phyloP scores from a whole-genome alignment of 1,139 yeast species.

The Sugiyamaella neomexicana region DNA sequence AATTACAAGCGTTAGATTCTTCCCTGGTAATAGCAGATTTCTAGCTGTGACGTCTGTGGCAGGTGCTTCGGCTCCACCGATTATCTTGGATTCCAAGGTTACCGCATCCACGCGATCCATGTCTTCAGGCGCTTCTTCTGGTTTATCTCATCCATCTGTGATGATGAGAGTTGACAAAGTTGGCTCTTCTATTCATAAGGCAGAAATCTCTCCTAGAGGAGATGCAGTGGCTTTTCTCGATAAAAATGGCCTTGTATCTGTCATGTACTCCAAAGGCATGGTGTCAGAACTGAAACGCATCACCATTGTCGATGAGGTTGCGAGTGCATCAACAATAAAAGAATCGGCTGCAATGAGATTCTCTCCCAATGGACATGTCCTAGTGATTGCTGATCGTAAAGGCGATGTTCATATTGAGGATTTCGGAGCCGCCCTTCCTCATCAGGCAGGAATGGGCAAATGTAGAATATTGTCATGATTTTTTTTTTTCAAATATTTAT shows the following conservation, averaged over 20 bases:
- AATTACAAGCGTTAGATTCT: slow-evolving; percentile 76
- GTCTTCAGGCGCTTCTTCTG: slow-evolving; percentile 27
- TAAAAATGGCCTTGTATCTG: slow-evolving; percentile 70
- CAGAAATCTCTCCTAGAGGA: slow-evolving; percentile 79
- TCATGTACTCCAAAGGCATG: slow-evolving; percentile 60
- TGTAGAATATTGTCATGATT: slow-evolving; percentile 45
- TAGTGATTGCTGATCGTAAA: slow-evolving; percentile 75
- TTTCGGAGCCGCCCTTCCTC: slow-evolving; percentile 82
- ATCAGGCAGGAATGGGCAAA: slow-evolving; percentile 73
- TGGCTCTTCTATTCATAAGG: slow-evolving; percentile 74
- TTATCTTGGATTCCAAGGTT: slow-evolving; percentile 58
- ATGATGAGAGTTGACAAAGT: slow-evolving; percentile 67
- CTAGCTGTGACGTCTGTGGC: slow-evolving; percentile 64
- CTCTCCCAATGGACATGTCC: slow-evolving; percentile 76
- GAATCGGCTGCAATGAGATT: slow-evolving; percentile 78
- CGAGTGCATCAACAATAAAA: slow-evolving; percentile 59
- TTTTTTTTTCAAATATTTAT: not conserved
- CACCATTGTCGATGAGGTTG: slow-evolving; percentile 73
- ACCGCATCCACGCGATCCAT: slow-evolving; percentile 24
- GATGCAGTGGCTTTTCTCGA: slow-evolving; percentile 81
- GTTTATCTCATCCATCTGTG: slow-evolving; percentile 56
- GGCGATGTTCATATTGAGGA: slow-evolving; percentile 79
- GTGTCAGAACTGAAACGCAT: slow-evolving; percentile 53
- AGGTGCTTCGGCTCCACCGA: slow-evolving; percentile 52
- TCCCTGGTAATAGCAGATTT: slow-evolving; percentile 53